Evolutionary conservation across 805 yeast species (phyloP), one percentile per base, ranked within the genome.

Genomic region (Sugiyamaella smithiae): DNA sequence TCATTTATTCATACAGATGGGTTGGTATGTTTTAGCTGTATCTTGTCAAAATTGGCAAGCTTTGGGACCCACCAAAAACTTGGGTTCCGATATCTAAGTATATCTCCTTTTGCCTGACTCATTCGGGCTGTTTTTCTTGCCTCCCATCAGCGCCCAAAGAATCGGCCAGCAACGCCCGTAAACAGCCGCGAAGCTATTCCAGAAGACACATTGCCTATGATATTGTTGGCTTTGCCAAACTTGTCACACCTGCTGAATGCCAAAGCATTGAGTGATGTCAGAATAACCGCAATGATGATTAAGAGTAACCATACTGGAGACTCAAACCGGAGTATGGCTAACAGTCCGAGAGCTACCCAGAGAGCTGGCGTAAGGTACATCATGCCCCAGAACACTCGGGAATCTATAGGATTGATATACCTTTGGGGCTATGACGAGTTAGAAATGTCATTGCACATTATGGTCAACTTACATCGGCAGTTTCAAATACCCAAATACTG

Each of bases 181-280:
- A 43, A 42, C 24, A 48, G n/a, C n/a, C 47, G 35, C n/a, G 31
- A 22, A 37, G 51, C 47, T 6, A 48, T 36, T 12, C 46, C 42
- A 7, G 49, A 26, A n/a, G 65, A 55, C 2, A 65, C 64, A 28
- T 50, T 52, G 14, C 66, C 68, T 4, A 90, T 88, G 45, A 85
- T 62, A 46, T 71, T 74, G 63, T 84, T 84, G 23, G 95, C 96
- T 62, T 81, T 85, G 43, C 95, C 88, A 68, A 90, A 91, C 69
- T 86, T 88, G 65, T 90, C 97, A 67, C 97, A 88, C 59, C 87
- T 78, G 22, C 95, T 86, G 67, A 87, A 91, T 0, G 97, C 97
- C 70, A 88, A 73, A 1, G 95, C 84, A 64, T 91, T 91, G 44
- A 95, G 87, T 40, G 82, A 62, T 0, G 93, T 85, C 53, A 91